These are phyloP conservation scores for Monosporascus sp. DNA, from an alignment of 2,329 filamentous ascomycete genomes.

Conservation along the genomic window DNA sequence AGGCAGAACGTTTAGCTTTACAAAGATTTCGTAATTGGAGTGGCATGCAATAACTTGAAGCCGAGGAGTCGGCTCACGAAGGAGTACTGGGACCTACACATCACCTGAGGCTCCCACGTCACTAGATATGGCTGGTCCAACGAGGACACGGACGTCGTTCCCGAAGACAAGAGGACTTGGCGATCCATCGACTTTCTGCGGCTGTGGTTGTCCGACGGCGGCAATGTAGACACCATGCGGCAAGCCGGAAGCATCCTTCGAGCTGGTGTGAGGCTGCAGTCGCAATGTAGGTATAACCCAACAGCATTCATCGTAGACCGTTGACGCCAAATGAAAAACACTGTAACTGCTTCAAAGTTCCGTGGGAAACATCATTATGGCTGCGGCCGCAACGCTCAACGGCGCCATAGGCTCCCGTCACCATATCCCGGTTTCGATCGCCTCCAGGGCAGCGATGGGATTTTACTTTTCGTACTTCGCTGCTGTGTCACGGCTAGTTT, in stretches of 20 bases:
- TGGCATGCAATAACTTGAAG: not conserved
- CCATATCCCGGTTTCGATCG: slow-evolving; percentile 4
- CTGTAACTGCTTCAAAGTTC: not conserved
- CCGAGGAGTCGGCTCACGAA: slow-evolving; percentile 2
- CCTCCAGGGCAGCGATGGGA: slow-evolving; percentile 4
- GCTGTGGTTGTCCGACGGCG: slow-evolving; percentile 12
- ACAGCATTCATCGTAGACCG: not conserved
- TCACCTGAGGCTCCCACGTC: slow-evolving; percentile 6
- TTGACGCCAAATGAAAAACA: not conserved
- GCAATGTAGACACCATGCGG: slow-evolving; percentile 7
- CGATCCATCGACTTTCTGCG: slow-evolving; percentile 13
- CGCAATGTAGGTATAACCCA: slow-evolving; percentile 11
- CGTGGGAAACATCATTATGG: slow-evolving; percentile 3
- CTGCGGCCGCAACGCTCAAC: slow-evolving; percentile 2
- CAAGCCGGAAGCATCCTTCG: slow-evolving; percentile 16
- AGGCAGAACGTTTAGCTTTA: not conserved
- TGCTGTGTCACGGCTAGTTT: not conserved
- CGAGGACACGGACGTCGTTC: slow-evolving; percentile 12
- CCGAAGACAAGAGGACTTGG: slow-evolving; percentile 9
- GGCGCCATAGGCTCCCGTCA: slow-evolving; percentile 5
- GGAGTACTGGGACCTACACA: slow-evolving; percentile 10
- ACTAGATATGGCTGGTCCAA: slow-evolving; percentile 11
- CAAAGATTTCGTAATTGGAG: not conserved
- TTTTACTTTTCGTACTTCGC: slow-evolving; percentile 6
- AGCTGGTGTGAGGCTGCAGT: slow-evolving; percentile 17